Evolutionary conservation across 2,329 filamentous ascomycete genomes (phyloP).

Genomic region (Macroventuria anomochaeta): DNA sequence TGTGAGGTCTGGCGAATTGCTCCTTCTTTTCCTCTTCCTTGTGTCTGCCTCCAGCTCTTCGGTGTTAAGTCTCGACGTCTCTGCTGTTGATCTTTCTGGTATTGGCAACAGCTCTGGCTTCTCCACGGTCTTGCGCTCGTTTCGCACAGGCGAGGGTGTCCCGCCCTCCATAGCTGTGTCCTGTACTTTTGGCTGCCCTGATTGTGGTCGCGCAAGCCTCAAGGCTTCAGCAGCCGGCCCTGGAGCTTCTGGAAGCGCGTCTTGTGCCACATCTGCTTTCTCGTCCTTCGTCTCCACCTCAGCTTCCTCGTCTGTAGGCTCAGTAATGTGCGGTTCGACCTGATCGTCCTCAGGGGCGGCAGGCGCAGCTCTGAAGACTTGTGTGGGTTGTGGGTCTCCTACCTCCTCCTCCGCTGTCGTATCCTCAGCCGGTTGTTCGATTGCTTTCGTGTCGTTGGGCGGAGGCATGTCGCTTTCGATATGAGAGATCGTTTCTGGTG

Average conservation of each 20-base stretch:
- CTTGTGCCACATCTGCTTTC: conserved; percentile 3
- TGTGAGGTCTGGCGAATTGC: conserved; percentile 46
- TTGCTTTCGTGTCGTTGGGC: conserved; percentile 21
- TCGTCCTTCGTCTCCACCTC: conserved; percentile 9
- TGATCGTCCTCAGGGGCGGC: conserved; percentile 25
- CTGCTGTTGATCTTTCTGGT: conserved; percentile 36
- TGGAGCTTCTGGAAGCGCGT: conserved; percentile 28
- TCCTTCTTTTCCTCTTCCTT: conserved; percentile 52
- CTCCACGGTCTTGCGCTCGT: conserved; percentile 44
- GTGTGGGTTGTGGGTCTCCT: conserved; percentile 23
- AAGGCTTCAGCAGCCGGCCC: conserved; percentile 34
- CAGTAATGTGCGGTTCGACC: conserved; percentile 27
- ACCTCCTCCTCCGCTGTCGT: conserved; percentile 25
- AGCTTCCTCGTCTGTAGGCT: conserved; percentile 24
- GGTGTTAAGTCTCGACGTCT: conserved; percentile 44
- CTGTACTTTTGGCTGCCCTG: conserved; percentile 6
- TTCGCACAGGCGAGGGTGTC: conserved; percentile 29
- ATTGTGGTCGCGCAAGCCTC: conserved; percentile 18
- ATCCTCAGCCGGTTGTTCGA: conserved; percentile 25
- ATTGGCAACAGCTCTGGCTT: conserved; percentile 36
- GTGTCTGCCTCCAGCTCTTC: conserved; percentile 49
- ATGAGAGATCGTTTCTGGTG: conserved; percentile 31
- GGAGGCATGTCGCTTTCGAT: conserved; percentile 29
- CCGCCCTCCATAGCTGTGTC: conserved; percentile 10
- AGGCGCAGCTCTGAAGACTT: conserved; percentile 24